phyloP scores from a whole-genome alignment of 306 rosid species.

The Glycine tomentella region DNA sequence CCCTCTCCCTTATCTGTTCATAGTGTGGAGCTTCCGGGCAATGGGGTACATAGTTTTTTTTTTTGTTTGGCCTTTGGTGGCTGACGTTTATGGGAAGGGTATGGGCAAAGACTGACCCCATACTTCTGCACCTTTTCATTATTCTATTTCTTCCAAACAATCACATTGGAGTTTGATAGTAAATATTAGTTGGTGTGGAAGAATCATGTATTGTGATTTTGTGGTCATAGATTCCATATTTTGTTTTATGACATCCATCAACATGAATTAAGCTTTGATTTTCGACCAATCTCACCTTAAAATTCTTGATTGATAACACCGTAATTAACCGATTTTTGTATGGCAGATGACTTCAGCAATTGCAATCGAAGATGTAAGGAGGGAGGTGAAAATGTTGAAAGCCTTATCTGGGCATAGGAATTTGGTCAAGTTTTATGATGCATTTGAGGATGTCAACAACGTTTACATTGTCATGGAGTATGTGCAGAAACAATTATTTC shows the following conservation, averaged over 20 bases:
- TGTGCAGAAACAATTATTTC: constrained; percentile 45
- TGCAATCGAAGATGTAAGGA: constrained; percentile 92
- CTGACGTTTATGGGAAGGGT: constrained; percentile 33
- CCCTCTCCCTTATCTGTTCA: too few species aligned
- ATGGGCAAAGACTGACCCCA: constrained; percentile 28
- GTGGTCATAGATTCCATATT: constrained; percentile 2
- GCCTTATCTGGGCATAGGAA: constrained; percentile 88
- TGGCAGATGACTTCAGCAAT: constrained; percentile 94
- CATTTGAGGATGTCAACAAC: constrained; percentile 84
- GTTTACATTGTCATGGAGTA: constrained; percentile 99
- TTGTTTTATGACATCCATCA: constrained; percentile 32
- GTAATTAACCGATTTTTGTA: constrained; percentile 43
- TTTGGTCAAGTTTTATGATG: constrained; percentile 86
- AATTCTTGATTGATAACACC: constrained; percentile 19
- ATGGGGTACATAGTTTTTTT: too few species aligned
- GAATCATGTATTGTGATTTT: constrained; percentile 8
- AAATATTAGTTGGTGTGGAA: constrained; percentile 24
- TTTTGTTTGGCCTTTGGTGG: constrained; percentile 35
- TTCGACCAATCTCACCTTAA: constrained; percentile 16
- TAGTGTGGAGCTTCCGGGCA: too few species aligned
- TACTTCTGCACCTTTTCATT: constrained; percentile 27
- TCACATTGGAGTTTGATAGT: constrained; percentile 16
- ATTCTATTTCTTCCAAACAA: constrained; percentile 30
- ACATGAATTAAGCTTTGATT: constrained; percentile 22
- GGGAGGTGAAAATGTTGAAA: constrained; percentile 96